Base-by-base conservation (phyloP, 352 stramenopile genomes). In the Thalassiosira delicatula region DNA sequence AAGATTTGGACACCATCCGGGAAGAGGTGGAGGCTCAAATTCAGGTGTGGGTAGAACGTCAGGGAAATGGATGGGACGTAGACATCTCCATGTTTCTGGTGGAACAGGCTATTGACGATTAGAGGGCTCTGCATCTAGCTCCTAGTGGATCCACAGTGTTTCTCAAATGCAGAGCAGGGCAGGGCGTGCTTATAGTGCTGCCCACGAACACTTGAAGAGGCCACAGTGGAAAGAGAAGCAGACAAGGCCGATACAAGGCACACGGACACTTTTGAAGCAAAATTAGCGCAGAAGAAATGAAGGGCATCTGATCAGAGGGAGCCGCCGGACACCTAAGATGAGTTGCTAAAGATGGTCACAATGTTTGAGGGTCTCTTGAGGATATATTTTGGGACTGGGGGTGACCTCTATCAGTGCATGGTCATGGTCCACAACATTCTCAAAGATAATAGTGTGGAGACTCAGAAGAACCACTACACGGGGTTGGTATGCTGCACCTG, bases 391-490 rank as follows among this genome's bases (percentile, higher is more conserved):
- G n/a, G n/a, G n/a, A n/a, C n/a, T n/a, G 23, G 53, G 3, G 57
- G 62, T 42, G 42, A 71, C 44, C 29, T 57, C 5, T 71, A 71
- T 29, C 51, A 60, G 21, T 30, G 40, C 4, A 8, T 71, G 1
- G 23, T n/a, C 4, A 9, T 40, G 0, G 42, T 71, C 37, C 14
- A 57, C 3, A 27, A 59, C 23, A 71, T 51, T 12, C 4, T 71
- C 4, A 35, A 59, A 3, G 2, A 57, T 3, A 37, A 42, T 7
- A 59, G 29, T 2, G 62, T 71, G 23, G 3, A 44, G 4, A 21
- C 19, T 0, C 0, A 14, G 7, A 71, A 37, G 42, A 1, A 56
- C 7, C 0, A 56, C 0, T 71, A 57, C 23, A 60, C 40, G 17
- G n/a, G 25, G 0, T 14, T 57, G 3, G 23, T 60, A 23, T 71